These are phyloP conservation scores for Mucor circinelloides DNA, from an alignment of 371 early-diverging fungal species.

Conservation along the genomic window DNA sequence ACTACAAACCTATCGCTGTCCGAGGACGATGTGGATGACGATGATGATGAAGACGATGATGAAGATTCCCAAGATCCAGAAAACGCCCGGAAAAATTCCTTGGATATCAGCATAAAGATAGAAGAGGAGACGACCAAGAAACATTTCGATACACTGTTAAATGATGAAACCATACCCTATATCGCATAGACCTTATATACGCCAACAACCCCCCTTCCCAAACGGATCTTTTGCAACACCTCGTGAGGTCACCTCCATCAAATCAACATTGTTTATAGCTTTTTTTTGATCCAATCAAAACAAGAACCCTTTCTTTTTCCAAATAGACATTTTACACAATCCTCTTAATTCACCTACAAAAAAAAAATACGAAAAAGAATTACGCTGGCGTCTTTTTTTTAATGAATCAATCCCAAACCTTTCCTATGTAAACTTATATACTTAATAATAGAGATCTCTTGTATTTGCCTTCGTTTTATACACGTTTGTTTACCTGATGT, in stretches of 20 bases:
- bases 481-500: background rate
- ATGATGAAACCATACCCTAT: conserved; percentile 47
- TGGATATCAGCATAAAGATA: conserved; percentile 17
- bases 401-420: background rate
- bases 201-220: background rate
- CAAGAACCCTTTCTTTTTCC: background rate
- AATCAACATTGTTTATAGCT: conserved; percentile 3
- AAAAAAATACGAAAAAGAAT: conserved; percentile 5
- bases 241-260: conserved; percentile 17
- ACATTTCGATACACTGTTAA: conserved; percentile 48
- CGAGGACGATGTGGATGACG: background rate
- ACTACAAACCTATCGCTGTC: no score
- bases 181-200: conserved; percentile 36
- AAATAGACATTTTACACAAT: background rate
- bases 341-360: background rate
- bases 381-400: conserved; percentile 12
- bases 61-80: background rate
- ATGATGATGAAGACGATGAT: conserved; percentile 3
- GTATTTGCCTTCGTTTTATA: no score
- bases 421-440: conserved; percentile 1
- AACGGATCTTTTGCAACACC: background rate
- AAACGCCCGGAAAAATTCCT: conserved; percentile 9
- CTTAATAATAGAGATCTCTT: background rate
- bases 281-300: background rate
- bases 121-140: conserved; percentile 36